Conservation (phyloP, 179 eudicot genomes). For the Heliamphora pulchella region DNA sequence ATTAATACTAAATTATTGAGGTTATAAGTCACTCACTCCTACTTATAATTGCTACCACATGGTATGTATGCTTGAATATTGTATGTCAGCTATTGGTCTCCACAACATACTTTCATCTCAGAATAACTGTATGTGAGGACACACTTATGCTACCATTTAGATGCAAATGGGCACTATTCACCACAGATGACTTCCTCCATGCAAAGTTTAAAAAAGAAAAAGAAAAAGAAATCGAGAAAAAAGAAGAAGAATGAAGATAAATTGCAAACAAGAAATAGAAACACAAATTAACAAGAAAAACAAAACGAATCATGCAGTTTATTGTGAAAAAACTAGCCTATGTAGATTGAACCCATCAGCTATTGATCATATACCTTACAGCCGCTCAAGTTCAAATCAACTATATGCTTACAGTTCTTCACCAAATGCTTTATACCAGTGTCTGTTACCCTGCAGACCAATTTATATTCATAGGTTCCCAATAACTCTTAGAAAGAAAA, state of each 20-base stretch:
- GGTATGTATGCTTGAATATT: background rate
- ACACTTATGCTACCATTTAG: background rate
- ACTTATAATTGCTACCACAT: background rate
- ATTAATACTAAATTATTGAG: background rate
- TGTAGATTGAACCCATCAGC: background rate
- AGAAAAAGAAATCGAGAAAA: background rate
- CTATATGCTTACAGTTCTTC: slow-evolving; percentile 57
- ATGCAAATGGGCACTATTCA: background rate
- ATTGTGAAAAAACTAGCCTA: background rate
- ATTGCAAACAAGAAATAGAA: background rate
- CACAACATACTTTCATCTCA: background rate
- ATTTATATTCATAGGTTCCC: background rate
- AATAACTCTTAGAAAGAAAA: background rate
- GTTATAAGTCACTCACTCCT: background rate
- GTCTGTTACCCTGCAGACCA: slow-evolving; percentile 67
- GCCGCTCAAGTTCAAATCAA: slow-evolving; percentile 88
- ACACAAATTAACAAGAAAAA: slow-evolving; percentile 2
- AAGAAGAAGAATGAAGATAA: background rate
- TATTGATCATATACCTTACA: slow-evolving; percentile 61
- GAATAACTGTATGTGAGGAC: background rate
- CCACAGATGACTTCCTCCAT: background rate
- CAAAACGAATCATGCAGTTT: background rate
- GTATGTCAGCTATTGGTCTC: background rate
- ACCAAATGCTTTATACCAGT: slow-evolving; percentile 54
- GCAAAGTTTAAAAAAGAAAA: background rate